phyloP scores from a whole-genome alignment of 768 basidiomycete species.

The Cytidiella melzeri region DNA sequence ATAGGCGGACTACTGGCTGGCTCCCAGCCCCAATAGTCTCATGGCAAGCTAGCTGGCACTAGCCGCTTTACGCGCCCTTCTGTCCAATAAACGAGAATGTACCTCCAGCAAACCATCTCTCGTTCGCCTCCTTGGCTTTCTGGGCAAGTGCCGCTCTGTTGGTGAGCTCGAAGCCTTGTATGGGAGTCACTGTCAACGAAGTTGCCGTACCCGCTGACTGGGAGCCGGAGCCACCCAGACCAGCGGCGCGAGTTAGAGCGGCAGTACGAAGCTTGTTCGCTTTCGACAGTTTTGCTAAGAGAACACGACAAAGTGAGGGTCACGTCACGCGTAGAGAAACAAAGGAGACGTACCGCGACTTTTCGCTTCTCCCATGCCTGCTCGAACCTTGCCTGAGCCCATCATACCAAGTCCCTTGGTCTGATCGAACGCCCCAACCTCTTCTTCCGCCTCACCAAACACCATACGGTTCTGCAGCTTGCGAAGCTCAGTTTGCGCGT shows the following conservation, averaged over 20 bases:
- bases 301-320: slow-evolving; percentile 2
- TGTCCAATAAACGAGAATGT: slow-evolving; percentile 75
- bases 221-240: slow-evolving; percentile 33
- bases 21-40: no score
- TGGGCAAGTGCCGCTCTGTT: slow-evolving; percentile 84
- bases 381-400: slow-evolving; percentile 88
- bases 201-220: slow-evolving; percentile 79
- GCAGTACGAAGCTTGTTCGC: slow-evolving; percentile 88
- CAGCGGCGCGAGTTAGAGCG: slow-evolving; percentile 71
- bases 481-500: slow-evolving; percentile 92
- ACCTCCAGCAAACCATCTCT: slow-evolving; percentile 90
- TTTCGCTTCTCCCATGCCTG: slow-evolving; percentile 81
- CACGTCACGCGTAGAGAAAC: background rate
- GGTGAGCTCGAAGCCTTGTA: slow-evolving; percentile 96
- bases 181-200: slow-evolving; percentile 89
- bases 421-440: slow-evolving; percentile 94
- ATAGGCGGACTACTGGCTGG: no score
- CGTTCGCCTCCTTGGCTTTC: slow-evolving; percentile 92
- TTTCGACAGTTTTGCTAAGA: slow-evolving; percentile 89
- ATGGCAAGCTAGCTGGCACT: background rate
- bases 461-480: slow-evolving; percentile 96
- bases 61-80: slow-evolving; percentile 29
- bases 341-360: slow-evolving; percentile 64
- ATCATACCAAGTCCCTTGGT: slow-evolving; percentile 99
- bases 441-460: slow-evolving; percentile 93